Evolutionary conservation across 805 yeast genomes (phyloP), one percentile per base, ranked within the genome.

Genomic region (Monosporozyma yasuniensis): DNA sequence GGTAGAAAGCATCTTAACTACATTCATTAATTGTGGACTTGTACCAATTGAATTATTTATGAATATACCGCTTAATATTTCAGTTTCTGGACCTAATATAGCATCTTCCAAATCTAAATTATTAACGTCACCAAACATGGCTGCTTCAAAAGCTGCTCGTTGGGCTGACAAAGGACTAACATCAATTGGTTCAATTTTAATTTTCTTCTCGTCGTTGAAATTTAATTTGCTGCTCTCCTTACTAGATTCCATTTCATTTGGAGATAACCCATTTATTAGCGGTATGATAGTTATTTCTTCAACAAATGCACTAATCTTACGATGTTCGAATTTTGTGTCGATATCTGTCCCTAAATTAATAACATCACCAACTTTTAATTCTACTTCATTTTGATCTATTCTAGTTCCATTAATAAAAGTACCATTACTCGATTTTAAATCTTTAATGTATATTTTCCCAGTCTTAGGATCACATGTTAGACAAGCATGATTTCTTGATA

Each of bases 321-420:
- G 80, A 67, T 93, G 98, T 49, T 65, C 68, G 42, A 82, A 78
- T 55, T 81, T 78, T 50, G 77, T 75, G 52, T 71, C 70, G 49
- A 93, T 86, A 60, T 95, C 95, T 47, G 95, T 88, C 1, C 99
- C 99, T 49, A 93, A 71, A 60, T 91, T 95, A n/a, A 93, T 75
- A n/a, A 79, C 73, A 66, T 93, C 99, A 23, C 87, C 90, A n/a
- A 81, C 73, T 50, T 80, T 75, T 46, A 93, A 67, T 56, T 82
- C 87, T 19, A 78, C 79, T 42, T 80, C 84, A 47, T 60, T 58
- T 10, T 71, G 68, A 50, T 74, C 75, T 10, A 93, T 74, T 54
- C 89, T 81, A 41, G 69, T 73, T 32, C 82, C 87, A 65, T 93
- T 93, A 46, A 93, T 79, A 65, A 84, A 95, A 0, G 99, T 91